Conservation (phyloP, 2,329 filamentous ascomycete species). For the Alternaria viburni region DNA sequence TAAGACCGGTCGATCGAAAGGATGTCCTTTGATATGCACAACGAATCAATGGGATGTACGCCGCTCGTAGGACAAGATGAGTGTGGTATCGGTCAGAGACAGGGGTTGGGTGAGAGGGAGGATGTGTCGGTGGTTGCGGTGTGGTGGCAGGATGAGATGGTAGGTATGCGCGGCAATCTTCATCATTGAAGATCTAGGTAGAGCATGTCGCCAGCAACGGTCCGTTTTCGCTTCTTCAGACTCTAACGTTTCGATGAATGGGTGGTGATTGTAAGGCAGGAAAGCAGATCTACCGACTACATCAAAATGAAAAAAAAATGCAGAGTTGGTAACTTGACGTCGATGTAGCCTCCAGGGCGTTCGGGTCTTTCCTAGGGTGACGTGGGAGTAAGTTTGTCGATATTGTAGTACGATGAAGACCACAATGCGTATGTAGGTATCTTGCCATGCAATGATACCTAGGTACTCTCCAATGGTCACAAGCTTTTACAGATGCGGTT, state of each 20-base stretch:
- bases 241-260: neutral
- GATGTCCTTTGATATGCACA: neutral
- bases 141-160: neutral
- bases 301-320: neutral
- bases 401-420: neutral
- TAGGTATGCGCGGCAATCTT: neutral
- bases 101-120: neutral
- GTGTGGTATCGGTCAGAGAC: neutral
- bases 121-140: neutral
- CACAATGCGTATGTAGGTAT: neutral
- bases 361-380: neutral
- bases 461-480: neutral
- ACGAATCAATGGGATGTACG: neutral
- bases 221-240: neutral
- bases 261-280: neutral
- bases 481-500: neutral
- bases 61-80: neutral
- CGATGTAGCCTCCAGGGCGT: neutral
- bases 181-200: neutral
- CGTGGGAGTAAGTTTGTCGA: neutral
- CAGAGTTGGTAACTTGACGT: neutral
- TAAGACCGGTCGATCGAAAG: neutral
- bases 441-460: neutral
- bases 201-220: neutral
- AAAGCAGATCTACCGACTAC: neutral